Conservation (phyloP, 345 rosid species). For the Mercurialis annua region DNA sequence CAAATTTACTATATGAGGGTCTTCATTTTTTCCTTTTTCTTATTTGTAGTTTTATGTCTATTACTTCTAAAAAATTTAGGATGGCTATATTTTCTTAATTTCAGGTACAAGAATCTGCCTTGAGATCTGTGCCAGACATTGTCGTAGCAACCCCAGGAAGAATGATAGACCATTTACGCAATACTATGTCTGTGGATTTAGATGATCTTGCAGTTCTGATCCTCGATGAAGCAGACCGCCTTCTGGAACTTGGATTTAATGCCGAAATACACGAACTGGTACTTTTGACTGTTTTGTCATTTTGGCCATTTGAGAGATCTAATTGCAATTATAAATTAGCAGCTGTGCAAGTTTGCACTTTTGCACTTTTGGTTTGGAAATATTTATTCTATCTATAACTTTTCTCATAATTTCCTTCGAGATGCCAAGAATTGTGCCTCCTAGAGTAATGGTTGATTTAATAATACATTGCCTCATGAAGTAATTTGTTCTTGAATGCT, state of each 20-base stretch:
- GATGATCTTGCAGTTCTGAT: constrained; percentile 92
- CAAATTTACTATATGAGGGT: too few species aligned
- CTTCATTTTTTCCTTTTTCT: neutral
- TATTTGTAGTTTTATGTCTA: neutral
- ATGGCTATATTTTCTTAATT: constrained; percentile 14
- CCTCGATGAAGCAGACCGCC: constrained; percentile 96
- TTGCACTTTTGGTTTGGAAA: neutral
- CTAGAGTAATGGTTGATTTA: neutral
- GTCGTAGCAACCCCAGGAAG: constrained; percentile 99
- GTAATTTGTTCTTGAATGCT: too few species aligned
- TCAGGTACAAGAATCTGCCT: constrained; percentile 83
- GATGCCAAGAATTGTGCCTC: neutral
- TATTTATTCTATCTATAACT: neutral
- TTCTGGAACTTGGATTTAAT: constrained; percentile 92
- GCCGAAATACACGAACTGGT: constrained; percentile 96
- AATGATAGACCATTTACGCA: constrained; percentile 94
- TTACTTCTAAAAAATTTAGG: neutral
- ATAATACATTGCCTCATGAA: neutral
- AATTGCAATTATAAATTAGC: neutral
- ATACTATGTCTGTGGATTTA: constrained; percentile 87
- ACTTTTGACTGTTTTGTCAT: constrained; percentile 14
- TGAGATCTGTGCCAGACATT: constrained; percentile 93
- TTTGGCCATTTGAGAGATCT: neutral
- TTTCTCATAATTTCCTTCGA: neutral
- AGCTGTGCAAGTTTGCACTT: neutral